phyloP scores from a whole-genome alignment of 2,329 filamentous ascomycete genomes.

The Colletotrichum magnum region DNA sequence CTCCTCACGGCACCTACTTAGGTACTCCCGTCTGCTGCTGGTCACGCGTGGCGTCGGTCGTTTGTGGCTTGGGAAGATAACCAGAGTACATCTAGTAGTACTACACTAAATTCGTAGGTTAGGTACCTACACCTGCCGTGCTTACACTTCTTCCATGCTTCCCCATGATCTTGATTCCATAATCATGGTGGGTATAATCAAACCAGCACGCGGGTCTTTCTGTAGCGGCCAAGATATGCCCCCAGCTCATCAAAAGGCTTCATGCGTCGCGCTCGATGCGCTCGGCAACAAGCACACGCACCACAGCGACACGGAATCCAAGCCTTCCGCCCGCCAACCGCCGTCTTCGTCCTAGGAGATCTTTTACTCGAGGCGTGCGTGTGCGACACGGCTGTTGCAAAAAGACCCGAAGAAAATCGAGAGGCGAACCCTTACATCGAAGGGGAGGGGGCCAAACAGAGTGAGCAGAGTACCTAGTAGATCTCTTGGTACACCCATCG shows the following conservation, averaged over 20 bases:
- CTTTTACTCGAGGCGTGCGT: background rate
- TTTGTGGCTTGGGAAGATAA: too few species aligned
- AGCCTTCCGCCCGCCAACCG: background rate
- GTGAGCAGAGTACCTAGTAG: background rate
- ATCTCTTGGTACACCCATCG: background rate
- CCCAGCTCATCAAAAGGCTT: constrained; percentile 3
- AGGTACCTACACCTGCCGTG: background rate
- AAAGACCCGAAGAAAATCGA: too few species aligned
- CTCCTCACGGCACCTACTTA: too few species aligned
- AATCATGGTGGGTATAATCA: constrained; percentile 6
- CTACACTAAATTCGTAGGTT: constrained; percentile 1
- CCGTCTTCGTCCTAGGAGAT: background rate
- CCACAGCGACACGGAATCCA: background rate
- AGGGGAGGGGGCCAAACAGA: background rate
- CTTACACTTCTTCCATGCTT: background rate
- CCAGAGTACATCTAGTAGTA: too few species aligned
- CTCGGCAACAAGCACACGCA: constrained; percentile 3
- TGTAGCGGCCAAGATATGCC: background rate
- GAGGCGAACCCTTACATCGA: constrained; percentile 9
- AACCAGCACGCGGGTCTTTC: background rate
- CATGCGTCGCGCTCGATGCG: constrained; percentile 19
- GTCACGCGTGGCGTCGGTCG: too few species aligned
- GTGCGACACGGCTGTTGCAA: background rate
- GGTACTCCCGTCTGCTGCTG: too few species aligned
- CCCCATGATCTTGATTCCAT: background rate